Conservation (phyloP, 306 rosid genomes). For the Castanea mollissima region DNA sequence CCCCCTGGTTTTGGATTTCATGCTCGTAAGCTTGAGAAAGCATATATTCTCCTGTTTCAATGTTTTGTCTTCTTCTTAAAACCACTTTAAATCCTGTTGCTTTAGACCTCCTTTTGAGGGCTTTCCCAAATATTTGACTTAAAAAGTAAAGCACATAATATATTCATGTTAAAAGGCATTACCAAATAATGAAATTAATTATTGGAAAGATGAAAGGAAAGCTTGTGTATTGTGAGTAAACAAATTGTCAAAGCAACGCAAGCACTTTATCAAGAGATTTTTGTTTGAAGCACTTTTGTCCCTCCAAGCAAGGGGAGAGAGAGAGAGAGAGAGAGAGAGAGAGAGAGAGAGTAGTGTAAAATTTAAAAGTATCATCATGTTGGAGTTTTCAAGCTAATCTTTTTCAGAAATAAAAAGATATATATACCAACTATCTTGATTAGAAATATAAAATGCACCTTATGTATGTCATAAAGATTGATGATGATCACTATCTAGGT, state of each 20-base stretch:
- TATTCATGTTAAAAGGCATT: constrained; percentile 23
- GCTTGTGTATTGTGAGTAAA: neutral
- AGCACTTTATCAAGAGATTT: neutral
- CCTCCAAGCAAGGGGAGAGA: neutral
- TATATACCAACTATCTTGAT: too few relatives aligned
- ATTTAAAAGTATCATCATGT: too few relatives aligned
- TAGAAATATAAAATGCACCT: too few relatives aligned
- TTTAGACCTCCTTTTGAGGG: constrained; percentile 57
- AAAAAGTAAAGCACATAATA: constrained; percentile 28
- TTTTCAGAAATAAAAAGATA: too few relatives aligned
- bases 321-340: neutral
- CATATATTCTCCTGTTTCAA: constrained; percentile 57
- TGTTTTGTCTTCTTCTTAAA: constrained; percentile 54
- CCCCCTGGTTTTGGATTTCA: constrained; percentile 39
- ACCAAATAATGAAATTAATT: constrained; percentile 16
- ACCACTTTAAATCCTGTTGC: constrained; percentile 48
- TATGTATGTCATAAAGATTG: too few relatives aligned
- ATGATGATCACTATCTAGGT: too few relatives aligned
- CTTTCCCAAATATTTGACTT: constrained; percentile 41
- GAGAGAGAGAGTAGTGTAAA: neutral
- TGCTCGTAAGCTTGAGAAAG: constrained; percentile 50
- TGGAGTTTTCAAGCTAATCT: too few relatives aligned
- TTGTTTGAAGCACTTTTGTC: neutral
- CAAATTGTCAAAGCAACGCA: neutral
- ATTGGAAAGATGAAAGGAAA: constrained; percentile 2